Percentiles rank a stretch among this genome's conserved stretches.
Evolutionary conservation across 805 yeast genomes (phyloP).

Genomic region (Candida succiphila): DNA sequence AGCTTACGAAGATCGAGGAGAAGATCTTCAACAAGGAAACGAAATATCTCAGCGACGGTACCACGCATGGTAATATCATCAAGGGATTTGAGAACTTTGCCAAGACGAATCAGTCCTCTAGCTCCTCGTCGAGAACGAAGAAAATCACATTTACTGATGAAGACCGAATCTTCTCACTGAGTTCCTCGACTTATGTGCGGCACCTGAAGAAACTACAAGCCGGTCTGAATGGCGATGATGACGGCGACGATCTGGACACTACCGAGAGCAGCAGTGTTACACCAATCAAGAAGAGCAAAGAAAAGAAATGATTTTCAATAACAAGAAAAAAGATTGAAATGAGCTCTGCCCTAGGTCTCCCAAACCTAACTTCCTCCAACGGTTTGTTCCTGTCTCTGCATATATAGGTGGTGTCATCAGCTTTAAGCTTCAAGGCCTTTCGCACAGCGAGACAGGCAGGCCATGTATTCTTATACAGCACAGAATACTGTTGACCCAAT

Average conservation of each 20-base stretch:
- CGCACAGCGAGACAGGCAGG: too few relatives aligned
- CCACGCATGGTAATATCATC: slow-evolving; percentile 67
- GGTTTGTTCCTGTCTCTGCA: too few relatives aligned
- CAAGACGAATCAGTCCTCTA: slow-evolving; percentile 26
- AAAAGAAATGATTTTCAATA: neutral
- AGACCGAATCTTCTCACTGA: slow-evolving; percentile 72
- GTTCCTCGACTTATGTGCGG: slow-evolving; percentile 61
- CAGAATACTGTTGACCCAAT: too few relatives aligned
- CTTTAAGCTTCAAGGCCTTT: too few relatives aligned
- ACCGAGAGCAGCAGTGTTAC: slow-evolving; percentile 1
- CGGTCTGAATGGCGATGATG: slow-evolving; percentile 10
- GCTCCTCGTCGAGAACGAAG: slow-evolving; percentile 26
- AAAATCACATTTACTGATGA: slow-evolving; percentile 53
- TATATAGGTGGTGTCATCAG: too few relatives aligned
- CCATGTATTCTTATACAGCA: too few relatives aligned
- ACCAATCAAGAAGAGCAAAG: slow-evolving; percentile 9
- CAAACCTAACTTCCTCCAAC: too few relatives aligned
- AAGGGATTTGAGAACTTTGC: slow-evolving; percentile 82
- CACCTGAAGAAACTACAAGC: slow-evolving; percentile 40
- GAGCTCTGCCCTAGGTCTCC: too few relatives aligned
- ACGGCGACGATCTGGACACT: slow-evolving; percentile 11
- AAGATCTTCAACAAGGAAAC: slow-evolving; percentile 71
- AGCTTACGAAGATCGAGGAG: slow-evolving; percentile 59
- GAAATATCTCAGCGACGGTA: slow-evolving; percentile 62
- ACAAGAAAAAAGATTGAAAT: too few relatives aligned